Percentiles rank a stretch among this genome's conserved stretches.
These are phyloP conservation scores for Acacia crassicarpa DNA, from an alignment of 306 rosid genomes.

Conservation along the genomic window DNA sequence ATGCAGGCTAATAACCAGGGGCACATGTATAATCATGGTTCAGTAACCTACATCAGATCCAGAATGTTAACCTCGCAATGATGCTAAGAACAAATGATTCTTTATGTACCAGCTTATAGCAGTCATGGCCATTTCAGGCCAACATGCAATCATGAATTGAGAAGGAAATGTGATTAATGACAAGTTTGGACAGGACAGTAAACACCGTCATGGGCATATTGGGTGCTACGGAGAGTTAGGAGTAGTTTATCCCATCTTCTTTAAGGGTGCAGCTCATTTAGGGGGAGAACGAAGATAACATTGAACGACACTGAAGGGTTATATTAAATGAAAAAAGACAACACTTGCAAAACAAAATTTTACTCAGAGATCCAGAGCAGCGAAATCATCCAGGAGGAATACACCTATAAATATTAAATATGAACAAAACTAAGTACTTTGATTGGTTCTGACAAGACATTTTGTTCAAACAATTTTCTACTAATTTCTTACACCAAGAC, in stretches of 20 bases:
- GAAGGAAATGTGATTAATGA: not conserved
- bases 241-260: not conserved
- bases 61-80: not conserved
- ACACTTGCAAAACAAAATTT: slow-evolving; percentile 11
- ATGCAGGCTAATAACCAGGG: slow-evolving; percentile 12
- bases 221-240: not conserved
- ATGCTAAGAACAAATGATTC: not conserved
- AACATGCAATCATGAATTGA: not conserved
- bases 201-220: not conserved
- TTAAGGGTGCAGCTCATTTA: not conserved
- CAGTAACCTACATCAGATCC: not conserved
- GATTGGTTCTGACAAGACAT: too few relatives aligned
- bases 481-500: too few relatives aligned
- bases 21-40: not conserved
- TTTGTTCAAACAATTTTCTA: too few relatives aligned
- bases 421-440: not conserved
- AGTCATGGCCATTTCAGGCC: not conserved
- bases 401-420: slow-evolving; percentile 2
- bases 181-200: not conserved
- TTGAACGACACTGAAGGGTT: not conserved
- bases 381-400: slow-evolving; percentile 7
- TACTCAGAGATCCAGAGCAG: not conserved
- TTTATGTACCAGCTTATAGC: not conserved
- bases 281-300: not conserved
- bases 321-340: slow-evolving; percentile 13